Base-by-base conservation (phyloP, 2,329 filamentous ascomycete genomes). In the Alternaria triticimaculans region DNA sequence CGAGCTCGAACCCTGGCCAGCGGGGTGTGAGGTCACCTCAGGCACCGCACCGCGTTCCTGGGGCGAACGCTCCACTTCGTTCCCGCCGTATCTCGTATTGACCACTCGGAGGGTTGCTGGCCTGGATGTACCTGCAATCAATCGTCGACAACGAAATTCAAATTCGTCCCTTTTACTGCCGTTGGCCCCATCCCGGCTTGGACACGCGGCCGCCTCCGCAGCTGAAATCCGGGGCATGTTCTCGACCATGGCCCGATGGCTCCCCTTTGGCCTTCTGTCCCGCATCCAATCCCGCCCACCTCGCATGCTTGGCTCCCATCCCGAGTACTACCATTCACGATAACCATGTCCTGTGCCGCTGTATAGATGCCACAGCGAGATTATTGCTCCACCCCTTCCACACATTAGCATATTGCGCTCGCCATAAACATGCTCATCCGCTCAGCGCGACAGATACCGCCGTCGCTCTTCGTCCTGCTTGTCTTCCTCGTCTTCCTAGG, bases 401-500 rank as follows among this genome's bases (percentile, higher is more conserved):
- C 56, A 28, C 9, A 8, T 18, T 11, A 53, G 37, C 26, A 23
- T 30, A 30, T 10, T 21, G 26, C 14, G 20, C 20, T 23, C 48
- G 37, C 18, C 26, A 43, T 28, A 53, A 69, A 55, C 14, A 78
- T 78, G 77, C 64, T 79, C 37, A 51, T 72, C 45, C 73, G 72
- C 30, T 70, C 75, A 45, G 58, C 74, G 41, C 72, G 59, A 48
- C 58, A 53, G 30, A 54, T 74, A 7, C 67, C 72, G 55, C 72
- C 72, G 5, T 67, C 73, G 21, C 49, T 77, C 7, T 10, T 72
- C 21, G 60, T 77, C 26, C 60, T 77, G 41, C 59, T 78, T 6
- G 54, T 69, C 46, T 72, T 78, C 50, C 77, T 76, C 37, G 70
- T 62, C 25, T 75, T 77, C 63, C 66, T 78, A 3, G 74, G 72